These are phyloP conservation scores for Candida sanyaensis DNA, from an alignment of 1,139 yeast genomes.

Conservation along the genomic window DNA sequence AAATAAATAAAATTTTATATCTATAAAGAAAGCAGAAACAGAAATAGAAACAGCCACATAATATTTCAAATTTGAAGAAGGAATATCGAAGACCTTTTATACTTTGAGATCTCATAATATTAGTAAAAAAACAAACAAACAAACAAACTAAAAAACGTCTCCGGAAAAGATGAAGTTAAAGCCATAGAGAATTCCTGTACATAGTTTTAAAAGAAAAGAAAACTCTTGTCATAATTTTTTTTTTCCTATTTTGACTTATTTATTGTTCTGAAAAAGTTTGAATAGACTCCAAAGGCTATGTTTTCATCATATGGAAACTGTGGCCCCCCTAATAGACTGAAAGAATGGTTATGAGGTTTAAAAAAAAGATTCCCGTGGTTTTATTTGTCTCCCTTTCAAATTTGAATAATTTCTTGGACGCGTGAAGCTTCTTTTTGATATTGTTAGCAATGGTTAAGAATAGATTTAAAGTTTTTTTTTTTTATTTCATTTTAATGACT, in stretches of 20 bases:
- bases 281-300: background rate
- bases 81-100: background rate
- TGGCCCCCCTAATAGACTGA: background rate
- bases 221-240: background rate
- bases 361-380: background rate
- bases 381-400: background rate
- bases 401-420: slow-evolving; percentile 1
- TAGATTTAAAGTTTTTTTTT: background rate
- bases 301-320: background rate
- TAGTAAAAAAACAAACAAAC: background rate
- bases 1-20: slow-evolving; percentile 15
- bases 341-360: background rate
- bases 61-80: too few relatives aligned
- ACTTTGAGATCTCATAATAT: background rate
- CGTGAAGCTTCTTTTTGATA: background rate
- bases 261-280: background rate
- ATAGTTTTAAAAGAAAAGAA: background rate
- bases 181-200: too few relatives aligned
- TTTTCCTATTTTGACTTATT: background rate
- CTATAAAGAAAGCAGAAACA: background rate
- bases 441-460: too few relatives aligned
- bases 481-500: background rate
- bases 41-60: too few relatives aligned
- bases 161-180: background rate
- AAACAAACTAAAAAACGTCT: too few relatives aligned